A percentile compares a stretch with the other conserved stretches of the same genome.
Evolutionary conservation across 1,284 basidiomycete species (phyloP).

Genomic region (Microbotryum scabiosae): DNA sequence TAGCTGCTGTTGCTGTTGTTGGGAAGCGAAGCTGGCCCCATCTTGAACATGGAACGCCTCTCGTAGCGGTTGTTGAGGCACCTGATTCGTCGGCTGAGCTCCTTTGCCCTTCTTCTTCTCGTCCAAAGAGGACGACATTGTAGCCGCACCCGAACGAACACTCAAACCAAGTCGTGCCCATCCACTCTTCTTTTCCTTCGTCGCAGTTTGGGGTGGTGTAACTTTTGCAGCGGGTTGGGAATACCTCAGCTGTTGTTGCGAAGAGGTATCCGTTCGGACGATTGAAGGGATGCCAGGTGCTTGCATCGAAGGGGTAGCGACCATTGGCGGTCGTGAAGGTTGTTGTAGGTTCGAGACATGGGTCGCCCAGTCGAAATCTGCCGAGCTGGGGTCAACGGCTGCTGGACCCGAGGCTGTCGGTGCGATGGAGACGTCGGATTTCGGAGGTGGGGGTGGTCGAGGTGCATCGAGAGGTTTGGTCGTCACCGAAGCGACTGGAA

Average conservation of each 20-base stretch:
- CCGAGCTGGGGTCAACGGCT: conserved; percentile 8
- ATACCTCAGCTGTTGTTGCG: conserved; percentile 9
- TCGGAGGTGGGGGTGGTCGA: conserved; percentile 41
- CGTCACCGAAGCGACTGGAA: neutral
- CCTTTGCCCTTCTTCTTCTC: conserved; percentile 40
- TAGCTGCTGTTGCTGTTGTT: neutral
- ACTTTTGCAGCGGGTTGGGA: conserved; percentile 26
- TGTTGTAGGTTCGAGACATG: conserved; percentile 6
- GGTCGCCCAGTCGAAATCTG: conserved; percentile 29
- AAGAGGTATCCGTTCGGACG: neutral
- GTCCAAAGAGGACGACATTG: conserved; percentile 28
- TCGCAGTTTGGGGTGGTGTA: conserved; percentile 29
- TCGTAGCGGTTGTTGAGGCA: too few relatives aligned
- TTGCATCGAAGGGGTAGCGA: neutral
- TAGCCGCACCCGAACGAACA: neutral
- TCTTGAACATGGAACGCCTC: too few relatives aligned
- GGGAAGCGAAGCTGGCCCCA: conserved; percentile 3
- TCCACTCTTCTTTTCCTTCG: conserved; percentile 62
- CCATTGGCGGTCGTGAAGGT: conserved; percentile 39
- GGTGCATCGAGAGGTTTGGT: conserved; percentile 45
- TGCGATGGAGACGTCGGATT: conserved; percentile 33
- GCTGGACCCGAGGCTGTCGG: neutral
- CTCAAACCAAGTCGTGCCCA: conserved; percentile 44
- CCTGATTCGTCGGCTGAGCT: neutral
- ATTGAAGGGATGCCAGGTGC: neutral